Evolutionary conservation across 2,329 filamentous ascomycete genomes (phyloP).

Genomic region (Tolypocladium album): DNA sequence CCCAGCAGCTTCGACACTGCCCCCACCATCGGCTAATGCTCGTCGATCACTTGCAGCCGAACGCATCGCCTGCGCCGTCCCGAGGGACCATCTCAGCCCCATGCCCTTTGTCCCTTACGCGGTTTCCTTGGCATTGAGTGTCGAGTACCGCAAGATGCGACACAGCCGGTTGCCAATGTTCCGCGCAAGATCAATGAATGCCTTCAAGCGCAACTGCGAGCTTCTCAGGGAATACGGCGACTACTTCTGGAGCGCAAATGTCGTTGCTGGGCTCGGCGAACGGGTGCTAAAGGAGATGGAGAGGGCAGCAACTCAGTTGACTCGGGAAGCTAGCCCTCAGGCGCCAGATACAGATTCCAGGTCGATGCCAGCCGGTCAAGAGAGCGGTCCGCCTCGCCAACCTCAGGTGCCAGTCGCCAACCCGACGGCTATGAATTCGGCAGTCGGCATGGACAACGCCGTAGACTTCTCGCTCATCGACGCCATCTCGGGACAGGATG

Average conservation of each 20-base stretch:
- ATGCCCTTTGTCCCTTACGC: conserved; percentile 52
- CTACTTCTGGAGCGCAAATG: conserved; percentile 46
- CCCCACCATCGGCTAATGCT: conserved; percentile 39
- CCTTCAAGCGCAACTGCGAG: conserved; percentile 43
- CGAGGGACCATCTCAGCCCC: conserved; percentile 38
- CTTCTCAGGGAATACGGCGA: conserved; percentile 42
- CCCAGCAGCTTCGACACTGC: conserved; percentile 30
- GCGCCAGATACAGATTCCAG: conserved; percentile 10
- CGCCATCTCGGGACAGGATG: conserved; percentile 35
- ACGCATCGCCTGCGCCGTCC: conserved; percentile 43
- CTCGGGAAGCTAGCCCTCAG: conserved; percentile 20
- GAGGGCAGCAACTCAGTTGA: conserved; percentile 36
- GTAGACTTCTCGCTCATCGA: conserved; percentile 32
- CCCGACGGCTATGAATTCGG: conserved; percentile 14
- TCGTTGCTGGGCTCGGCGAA: conserved; percentile 44
- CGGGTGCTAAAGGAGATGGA: conserved; percentile 46
- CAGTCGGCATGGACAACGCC: conserved; percentile 18
- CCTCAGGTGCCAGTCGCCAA: conserved; percentile 12
- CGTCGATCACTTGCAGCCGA: conserved; percentile 47
- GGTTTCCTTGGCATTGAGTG: conserved; percentile 48
- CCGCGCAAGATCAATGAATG: conserved; percentile 39
- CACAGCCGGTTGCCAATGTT: conserved; percentile 50
- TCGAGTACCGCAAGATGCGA: conserved; percentile 54
- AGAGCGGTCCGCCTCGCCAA: conserved; percentile 1
- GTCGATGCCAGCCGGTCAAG: conserved; percentile 2